phyloP scores from a whole-genome alignment of 306 rosid genomes.

The Astragalus membranaceus region DNA sequence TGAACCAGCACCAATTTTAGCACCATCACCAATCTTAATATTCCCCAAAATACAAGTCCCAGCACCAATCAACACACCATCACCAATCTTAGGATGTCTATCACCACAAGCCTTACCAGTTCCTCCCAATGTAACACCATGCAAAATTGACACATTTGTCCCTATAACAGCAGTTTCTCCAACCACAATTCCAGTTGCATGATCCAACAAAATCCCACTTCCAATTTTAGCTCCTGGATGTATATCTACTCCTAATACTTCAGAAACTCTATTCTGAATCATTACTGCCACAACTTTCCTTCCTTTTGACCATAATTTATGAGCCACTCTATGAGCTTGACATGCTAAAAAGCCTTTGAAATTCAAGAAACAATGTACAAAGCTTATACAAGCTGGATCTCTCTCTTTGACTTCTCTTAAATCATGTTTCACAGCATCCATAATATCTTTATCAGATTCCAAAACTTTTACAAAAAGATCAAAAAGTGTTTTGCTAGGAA shows the following conservation, averaged over 20 bases:
- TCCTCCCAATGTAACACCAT: slow-evolving; percentile 89
- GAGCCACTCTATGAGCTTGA: slow-evolving; percentile 74
- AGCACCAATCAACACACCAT: slow-evolving; percentile 90
- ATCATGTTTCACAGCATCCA: slow-evolving; percentile 38
- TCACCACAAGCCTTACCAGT: slow-evolving; percentile 76
- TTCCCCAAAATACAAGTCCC: slow-evolving; percentile 87
- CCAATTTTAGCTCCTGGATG: slow-evolving; percentile 89
- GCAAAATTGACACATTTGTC: slow-evolving; percentile 78
- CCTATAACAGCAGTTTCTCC: slow-evolving; percentile 96
- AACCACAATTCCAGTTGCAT: slow-evolving; percentile 84
- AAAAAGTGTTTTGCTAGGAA: slow-evolving; percentile 37
- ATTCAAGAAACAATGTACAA: slow-evolving; percentile 63
- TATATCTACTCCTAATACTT: slow-evolving; percentile 70
- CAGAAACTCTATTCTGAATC: slow-evolving; percentile 80
- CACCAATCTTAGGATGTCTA: slow-evolving; percentile 88
- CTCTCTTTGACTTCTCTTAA: slow-evolving; percentile 65
- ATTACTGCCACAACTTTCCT: slow-evolving; percentile 50
- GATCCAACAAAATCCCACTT: slow-evolving; percentile 70
- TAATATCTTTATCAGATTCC: slow-evolving; percentile 26
- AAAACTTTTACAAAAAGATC: slow-evolving; percentile 47
- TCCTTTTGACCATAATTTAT: slow-evolving; percentile 56
- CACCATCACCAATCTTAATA: slow-evolving; percentile 70
- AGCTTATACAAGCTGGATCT: slow-evolving; percentile 83
- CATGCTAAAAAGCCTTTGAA: slow-evolving; percentile 81
- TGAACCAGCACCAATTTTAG: slow-evolving; percentile 86